These are phyloP conservation scores for Diaporthe velutina DNA, from an alignment of 2,329 filamentous ascomycete genomes.

Conservation along the genomic window DNA sequence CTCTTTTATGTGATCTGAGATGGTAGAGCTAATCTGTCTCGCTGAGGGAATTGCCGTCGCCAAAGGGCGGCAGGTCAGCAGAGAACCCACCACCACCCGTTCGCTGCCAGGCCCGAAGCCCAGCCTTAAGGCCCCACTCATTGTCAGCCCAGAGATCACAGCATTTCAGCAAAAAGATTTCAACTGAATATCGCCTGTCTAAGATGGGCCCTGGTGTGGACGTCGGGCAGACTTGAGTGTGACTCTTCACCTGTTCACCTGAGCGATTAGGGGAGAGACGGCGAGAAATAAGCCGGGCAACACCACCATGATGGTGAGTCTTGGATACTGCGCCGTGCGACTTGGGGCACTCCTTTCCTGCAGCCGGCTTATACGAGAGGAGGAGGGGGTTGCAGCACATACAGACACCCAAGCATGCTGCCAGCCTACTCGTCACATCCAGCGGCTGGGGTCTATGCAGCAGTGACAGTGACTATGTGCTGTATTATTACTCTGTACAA, in stretches of 20 bases:
- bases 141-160: constrained; percentile 30
- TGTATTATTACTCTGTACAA: neutral
- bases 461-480: constrained; percentile 7
- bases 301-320: neutral
- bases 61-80: constrained; percentile 20
- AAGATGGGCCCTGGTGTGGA: constrained; percentile 22
- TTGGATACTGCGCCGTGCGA: neutral
- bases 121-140: constrained; percentile 14
- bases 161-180: constrained; percentile 19
- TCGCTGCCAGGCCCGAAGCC: constrained; percentile 1
- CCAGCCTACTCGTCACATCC: neutral
- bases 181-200: constrained; percentile 1
- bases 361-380: constrained; percentile 19
- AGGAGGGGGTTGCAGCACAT: constrained; percentile 15
- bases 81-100: constrained; percentile 29
- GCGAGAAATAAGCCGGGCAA: constrained; percentile 27
- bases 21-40: constrained; percentile 11
- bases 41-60: constrained; percentile 15
- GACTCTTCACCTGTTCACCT: neutral
- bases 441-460: constrained; percentile 3
- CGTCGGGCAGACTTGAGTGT: neutral
- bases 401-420: neutral
- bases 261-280: neutral
- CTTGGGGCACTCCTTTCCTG: neutral
- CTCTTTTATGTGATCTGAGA: constrained; percentile 17